Percentiles rank a stretch among this genome's conserved stretches.
Evolutionary conservation across 495 filamentous ascomycete genomes (phyloP).

Genomic region (Hyaloscypha hepaticicola): DNA sequence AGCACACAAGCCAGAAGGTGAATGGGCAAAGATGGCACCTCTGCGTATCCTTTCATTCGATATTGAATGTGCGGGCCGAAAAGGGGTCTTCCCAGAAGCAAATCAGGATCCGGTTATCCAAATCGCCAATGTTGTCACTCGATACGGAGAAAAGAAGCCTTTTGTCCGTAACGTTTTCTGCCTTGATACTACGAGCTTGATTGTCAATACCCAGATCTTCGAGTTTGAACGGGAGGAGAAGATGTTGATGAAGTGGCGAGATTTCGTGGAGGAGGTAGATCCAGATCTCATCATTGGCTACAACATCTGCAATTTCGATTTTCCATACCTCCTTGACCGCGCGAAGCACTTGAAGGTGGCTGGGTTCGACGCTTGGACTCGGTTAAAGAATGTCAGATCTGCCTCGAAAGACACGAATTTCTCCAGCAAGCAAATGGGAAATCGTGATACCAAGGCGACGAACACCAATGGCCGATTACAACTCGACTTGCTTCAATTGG

Average conservation of each 20-base stretch:
- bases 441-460: constrained; percentile 86
- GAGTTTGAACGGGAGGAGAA: constrained; percentile 75
- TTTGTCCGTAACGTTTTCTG: constrained; percentile 98
- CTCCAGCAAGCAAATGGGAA: constrained; percentile 98
- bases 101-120: constrained; percentile 93
- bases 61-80: constrained; percentile 97
- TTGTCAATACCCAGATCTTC: constrained; percentile 92
- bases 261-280: constrained; percentile 89
- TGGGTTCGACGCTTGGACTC: constrained; percentile 81
- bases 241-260: constrained; percentile 85
- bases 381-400: constrained; percentile 64
- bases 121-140: constrained; percentile 96
- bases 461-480: constrained; percentile 95
- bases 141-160: constrained; percentile 92
- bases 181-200: constrained; percentile 82
- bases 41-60: constrained; percentile 92
- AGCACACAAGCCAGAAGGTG: constrained; percentile 83
- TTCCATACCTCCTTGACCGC: constrained; percentile 91
- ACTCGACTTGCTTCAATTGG: constrained; percentile 86
- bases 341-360: constrained; percentile 76
- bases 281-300: constrained; percentile 98
- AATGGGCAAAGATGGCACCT: constrained; percentile 98
- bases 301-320: constrained; percentile 99
- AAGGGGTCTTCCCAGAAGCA: constrained; percentile 94
- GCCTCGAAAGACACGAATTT: constrained; percentile 75